These are phyloP conservation scores for Epithemia pelagica DNA, from an alignment of 108 stramenopile species.

Conservation along the genomic window DNA sequence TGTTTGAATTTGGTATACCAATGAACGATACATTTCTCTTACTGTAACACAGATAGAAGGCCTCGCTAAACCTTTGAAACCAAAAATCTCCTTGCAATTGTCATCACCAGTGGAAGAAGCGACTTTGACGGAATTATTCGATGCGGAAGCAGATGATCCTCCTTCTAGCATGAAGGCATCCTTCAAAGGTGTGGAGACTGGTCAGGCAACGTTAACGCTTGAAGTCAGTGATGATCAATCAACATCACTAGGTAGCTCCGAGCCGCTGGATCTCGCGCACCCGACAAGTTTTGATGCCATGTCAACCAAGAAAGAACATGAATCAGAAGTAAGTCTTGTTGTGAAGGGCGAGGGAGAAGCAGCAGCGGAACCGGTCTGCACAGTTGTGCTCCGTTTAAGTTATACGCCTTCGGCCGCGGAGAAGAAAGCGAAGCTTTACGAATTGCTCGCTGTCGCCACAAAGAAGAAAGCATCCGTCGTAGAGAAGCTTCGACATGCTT, in stretches of 20 bases:
- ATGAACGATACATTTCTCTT: no score
- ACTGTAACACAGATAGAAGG: constrained; percentile 48
- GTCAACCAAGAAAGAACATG: constrained; percentile 27
- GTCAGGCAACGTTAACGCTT: constrained; percentile 53
- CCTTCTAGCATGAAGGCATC: constrained; percentile 22
- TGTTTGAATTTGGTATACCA: not conserved
- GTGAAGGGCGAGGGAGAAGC: constrained; percentile 24
- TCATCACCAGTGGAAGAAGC: constrained; percentile 73
- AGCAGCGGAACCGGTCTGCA: constrained; percentile 35
- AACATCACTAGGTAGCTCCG: constrained; percentile 48
- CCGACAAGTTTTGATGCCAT: constrained; percentile 33
- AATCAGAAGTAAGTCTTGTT: constrained; percentile 46
- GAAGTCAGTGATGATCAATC: constrained; percentile 36
- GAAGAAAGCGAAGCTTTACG: constrained; percentile 62
- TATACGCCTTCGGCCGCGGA: constrained; percentile 73
- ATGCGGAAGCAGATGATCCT: constrained; percentile 30
- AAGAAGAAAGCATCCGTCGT: constrained; percentile 62
- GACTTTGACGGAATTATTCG: constrained; percentile 35
- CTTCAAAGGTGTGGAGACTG: constrained; percentile 59
- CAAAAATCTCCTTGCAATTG: constrained; percentile 46
- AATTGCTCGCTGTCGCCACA: constrained; percentile 63
- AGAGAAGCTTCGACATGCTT: constrained; percentile 51
- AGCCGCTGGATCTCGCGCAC: constrained; percentile 45
- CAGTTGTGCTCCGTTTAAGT: constrained; percentile 45
- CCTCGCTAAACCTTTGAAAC: constrained; percentile 37